Base-by-base conservation (phyloP, 441 rosid species). In the Theobroma grandiflorum region DNA sequence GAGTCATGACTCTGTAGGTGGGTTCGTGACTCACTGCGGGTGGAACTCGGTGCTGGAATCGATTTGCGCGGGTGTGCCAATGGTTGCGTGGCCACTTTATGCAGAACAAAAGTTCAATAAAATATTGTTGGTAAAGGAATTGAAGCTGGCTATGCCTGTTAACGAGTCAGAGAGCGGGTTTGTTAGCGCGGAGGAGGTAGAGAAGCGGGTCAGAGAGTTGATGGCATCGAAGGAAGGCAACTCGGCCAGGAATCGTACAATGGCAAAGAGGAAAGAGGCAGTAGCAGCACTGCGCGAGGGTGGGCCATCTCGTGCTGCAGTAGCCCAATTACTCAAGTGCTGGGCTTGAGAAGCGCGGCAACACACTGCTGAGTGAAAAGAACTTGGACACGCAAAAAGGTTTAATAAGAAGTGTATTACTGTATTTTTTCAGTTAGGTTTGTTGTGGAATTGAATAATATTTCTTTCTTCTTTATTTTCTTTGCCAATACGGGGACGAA, bases 1-100 rank as follows among this genome's bases (percentile, higher is more conserved):
- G 76, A 67, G 40, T 22, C 91, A 88, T 58, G 73, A 66, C 35
- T 82, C 89, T 0, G 84, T 85, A 2, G 88, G 88, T 4, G 90
- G 88, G 53, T 89, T 89, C 33, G 85, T 89, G 45, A 89, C 84
- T n/a, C 89, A 89, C 66, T 88, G 89, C 52, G 89, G 89, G 16
- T 88, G 91, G 89, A 88, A 88, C 83, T 88, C 88, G n/a, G 68
- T 76, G 37, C 77, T 87, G 0, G 91, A 89, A 68, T 79, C 87
- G 15, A 82, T 87, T 6, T 55, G 75, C 4, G 86, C 83, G 0
- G 90, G 90, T 3, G 90, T 89, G 73, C 88, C 88, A 0, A 81
- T 89, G 88, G 18, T 85, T 45, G 87, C 87, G 0, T 87, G 89
- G 91, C 88, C 91, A 4, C 77, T 87, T 1, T 81, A 82, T 12